Conservation (phyloP, 495 filamentous ascomycete species). For the Recurvomyces mirabilis region DNA sequence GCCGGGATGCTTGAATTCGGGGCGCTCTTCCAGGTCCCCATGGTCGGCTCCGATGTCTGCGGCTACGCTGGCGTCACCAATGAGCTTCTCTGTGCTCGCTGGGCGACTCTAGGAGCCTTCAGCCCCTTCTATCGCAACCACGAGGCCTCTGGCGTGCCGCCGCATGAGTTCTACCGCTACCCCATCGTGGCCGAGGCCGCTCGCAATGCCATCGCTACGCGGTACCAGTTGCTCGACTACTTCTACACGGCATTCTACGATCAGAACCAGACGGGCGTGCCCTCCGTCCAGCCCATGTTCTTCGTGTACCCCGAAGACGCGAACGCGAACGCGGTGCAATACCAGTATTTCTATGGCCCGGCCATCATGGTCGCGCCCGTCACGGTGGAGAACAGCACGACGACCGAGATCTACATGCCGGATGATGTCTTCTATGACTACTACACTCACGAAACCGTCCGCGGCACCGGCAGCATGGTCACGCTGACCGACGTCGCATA, state of each 20-base stretch:
- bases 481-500: slow-evolving; percentile 44
- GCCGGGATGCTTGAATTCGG: slow-evolving; percentile 60
- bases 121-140: slow-evolving; percentile 81
- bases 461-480: slow-evolving; percentile 43
- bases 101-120: slow-evolving; percentile 74
- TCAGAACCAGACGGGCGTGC: slow-evolving; percentile 56
- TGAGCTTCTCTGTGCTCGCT: slow-evolving; percentile 70
- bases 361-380: slow-evolving; percentile 66
- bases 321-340: slow-evolving; percentile 47
- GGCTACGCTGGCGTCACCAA: slow-evolving; percentile 63
- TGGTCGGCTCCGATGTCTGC: slow-evolving; percentile 78
- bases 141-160: slow-evolving; percentile 37
- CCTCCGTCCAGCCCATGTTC: slow-evolving; percentile 57
- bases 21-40: slow-evolving; percentile 71
- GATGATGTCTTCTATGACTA: slow-evolving; percentile 70
- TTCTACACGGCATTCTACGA: slow-evolving; percentile 63
- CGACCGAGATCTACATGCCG: slow-evolving; percentile 62
- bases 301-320: slow-evolving; percentile 61
- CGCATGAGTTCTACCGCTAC: slow-evolving; percentile 77
- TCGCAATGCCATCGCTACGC: slow-evolving; percentile 58
- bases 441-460: slow-evolving; percentile 48
- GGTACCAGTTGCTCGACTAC: slow-evolving; percentile 70
- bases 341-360: slow-evolving; percentile 66
- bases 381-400: slow-evolving; percentile 48
- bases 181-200: slow-evolving; percentile 52